These are phyloP conservation scores for Pseudogymnoascus sp. DNA, from an alignment of 2,329 filamentous ascomycete genomes.

Conservation along the genomic window DNA sequence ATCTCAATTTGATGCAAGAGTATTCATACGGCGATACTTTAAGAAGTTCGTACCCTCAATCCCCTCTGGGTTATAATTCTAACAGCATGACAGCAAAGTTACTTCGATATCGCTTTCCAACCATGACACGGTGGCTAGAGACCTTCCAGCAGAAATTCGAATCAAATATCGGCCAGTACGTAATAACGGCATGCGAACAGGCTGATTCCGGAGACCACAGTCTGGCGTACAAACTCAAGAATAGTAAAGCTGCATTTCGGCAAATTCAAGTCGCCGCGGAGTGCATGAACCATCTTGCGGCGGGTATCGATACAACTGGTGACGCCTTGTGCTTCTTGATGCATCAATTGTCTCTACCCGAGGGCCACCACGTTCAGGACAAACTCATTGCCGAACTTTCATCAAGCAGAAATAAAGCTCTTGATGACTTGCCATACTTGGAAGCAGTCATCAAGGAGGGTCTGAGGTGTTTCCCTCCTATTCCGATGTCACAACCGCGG, in stretches of 20 bases:
- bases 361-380: constrained; percentile 42
- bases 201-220: constrained; percentile 44
- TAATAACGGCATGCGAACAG: constrained; percentile 42
- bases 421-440: constrained; percentile 48
- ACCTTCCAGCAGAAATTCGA: not conserved
- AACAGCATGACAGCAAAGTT: not conserved
- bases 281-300: constrained; percentile 62
- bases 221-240: constrained; percentile 50
- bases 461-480: constrained; percentile 53
- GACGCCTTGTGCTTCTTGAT: constrained; percentile 62
- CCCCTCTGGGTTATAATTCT: not conserved
- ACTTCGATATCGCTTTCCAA: constrained; percentile 8
- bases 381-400: constrained; percentile 45
- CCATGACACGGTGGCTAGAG: constrained; percentile 31
- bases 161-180: constrained; percentile 32
- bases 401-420: constrained; percentile 30
- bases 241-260: constrained; percentile 39
- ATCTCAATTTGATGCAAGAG: constrained; percentile 59
- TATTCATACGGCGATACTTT: constrained; percentile 59
- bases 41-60: constrained; percentile 41
- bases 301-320: constrained; percentile 63
- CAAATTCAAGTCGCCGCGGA: constrained; percentile 53
- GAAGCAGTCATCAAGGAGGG: constrained; percentile 57
- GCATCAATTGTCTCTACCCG: constrained; percentile 58
- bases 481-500: constrained; percentile 58